Evolutionary conservation across 2,329 filamentous ascomycete species (phyloP).

Genomic region (Tolypocladium pustulatum): DNA sequence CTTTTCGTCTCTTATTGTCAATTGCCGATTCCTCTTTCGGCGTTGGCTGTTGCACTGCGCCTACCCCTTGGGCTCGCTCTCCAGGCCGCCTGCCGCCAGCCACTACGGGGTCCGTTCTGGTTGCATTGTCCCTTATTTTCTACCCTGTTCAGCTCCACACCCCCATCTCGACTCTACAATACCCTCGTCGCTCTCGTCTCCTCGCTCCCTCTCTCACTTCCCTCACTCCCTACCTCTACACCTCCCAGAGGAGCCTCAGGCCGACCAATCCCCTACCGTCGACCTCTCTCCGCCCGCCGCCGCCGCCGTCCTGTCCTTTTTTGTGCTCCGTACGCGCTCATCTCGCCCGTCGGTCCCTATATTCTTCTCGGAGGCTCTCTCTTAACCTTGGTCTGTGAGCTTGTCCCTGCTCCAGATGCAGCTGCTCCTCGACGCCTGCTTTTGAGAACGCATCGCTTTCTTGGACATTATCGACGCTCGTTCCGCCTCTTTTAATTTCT

Average conservation of each 20-base stretch:
- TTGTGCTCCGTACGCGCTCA: not conserved
- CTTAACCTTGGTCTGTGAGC: conserved; percentile 8
- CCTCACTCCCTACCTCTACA: conserved; percentile 15
- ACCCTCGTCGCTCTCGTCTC: conserved; percentile 20
- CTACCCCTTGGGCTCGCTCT: not conserved
- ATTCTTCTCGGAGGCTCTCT: conserved; percentile 12
- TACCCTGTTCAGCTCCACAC: conserved; percentile 12
- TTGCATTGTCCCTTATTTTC: conserved; percentile 7
- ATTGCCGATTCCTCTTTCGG: not conserved
- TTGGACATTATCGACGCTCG: conserved; percentile 18
- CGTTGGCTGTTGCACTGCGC: not conserved
- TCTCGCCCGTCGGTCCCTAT: conserved; percentile 11
- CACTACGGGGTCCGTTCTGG: not conserved
- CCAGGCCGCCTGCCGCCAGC: not conserved
- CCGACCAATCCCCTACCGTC: conserved; percentile 6
- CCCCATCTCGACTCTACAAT: conserved; percentile 8
- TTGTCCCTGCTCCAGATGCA: conserved; percentile 16
- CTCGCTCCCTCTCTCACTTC: conserved; percentile 20
- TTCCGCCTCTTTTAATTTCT: conserved; percentile 22
- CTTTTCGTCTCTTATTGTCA: not conserved
- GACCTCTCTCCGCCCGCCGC: conserved; percentile 8
- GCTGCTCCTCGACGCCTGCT: conserved; percentile 12
- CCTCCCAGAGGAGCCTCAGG: conserved; percentile 6
- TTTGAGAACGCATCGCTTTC: conserved; percentile 14
- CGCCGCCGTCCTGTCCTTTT: conserved; percentile 7